These are phyloP conservation scores for Colletotrichum sp. DNA, from an alignment of 2,329 filamentous ascomycete genomes.

Conservation along the genomic window DNA sequence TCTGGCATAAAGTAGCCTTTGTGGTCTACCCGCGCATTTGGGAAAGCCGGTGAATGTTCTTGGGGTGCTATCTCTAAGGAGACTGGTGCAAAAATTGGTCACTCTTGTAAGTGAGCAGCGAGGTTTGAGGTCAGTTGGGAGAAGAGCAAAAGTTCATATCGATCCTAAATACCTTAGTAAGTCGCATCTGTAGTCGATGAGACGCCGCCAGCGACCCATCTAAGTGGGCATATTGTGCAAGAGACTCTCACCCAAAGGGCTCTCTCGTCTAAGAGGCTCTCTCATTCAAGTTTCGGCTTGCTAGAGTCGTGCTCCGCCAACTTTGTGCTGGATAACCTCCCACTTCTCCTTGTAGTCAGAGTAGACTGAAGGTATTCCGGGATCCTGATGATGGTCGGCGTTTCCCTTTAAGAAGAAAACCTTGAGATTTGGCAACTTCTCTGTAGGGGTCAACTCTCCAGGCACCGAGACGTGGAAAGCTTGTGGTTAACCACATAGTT, in stretches of 20 bases:
- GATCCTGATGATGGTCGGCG: background rate
- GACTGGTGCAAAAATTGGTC: no score
- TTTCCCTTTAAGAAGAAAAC: rapidly evolving
- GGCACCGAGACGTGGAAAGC: rapidly evolving
- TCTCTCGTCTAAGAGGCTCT: no score
- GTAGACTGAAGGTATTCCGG: rapidly evolving
- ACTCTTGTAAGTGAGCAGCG: background rate
- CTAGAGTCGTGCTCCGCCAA: background rate
- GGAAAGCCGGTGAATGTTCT: background rate
- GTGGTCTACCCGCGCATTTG: background rate
- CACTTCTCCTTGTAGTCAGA: background rate
- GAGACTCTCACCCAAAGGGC: no score
- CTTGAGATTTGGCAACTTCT: rapidly evolving
- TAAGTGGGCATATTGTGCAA: no score
- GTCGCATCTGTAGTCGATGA: no score
- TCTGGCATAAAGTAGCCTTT: rapidly evolving
- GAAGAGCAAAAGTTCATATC: no score
- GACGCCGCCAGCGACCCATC: no score
- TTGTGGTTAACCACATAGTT: rapidly evolving
- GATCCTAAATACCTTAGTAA: no score
- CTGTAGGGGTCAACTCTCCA: rapidly evolving
- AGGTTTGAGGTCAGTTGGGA: background rate
- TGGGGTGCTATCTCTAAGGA: background rate
- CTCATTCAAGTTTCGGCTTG: no score
- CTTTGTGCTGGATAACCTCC: background rate